Conservation (phyloP, 768 basidiomycete genomes). For the Clitopilus passeckerianus region DNA sequence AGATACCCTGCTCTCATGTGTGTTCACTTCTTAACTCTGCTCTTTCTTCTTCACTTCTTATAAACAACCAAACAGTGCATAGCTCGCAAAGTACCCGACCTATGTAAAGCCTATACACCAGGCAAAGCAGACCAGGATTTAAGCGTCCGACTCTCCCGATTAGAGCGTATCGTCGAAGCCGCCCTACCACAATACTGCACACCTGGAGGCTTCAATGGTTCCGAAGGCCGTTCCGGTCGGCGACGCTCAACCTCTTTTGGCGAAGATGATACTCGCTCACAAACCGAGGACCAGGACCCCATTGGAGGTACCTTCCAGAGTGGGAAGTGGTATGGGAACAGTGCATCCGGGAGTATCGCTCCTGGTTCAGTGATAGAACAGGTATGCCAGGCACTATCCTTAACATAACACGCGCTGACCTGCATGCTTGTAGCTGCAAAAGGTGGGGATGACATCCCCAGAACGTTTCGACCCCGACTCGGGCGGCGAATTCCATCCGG, state of each 20-base stretch:
- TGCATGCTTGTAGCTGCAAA: conserved; percentile 18
- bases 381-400: conserved; percentile 29
- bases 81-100: conserved; percentile 80
- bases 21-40: conserved; percentile 16
- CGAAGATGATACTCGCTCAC: conserved; percentile 70
- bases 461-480: conserved; percentile 7
- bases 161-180: conserved; percentile 78
- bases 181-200: conserved; percentile 73
- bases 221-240: conserved; percentile 23
- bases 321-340: conserved; percentile 83
- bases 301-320: conserved; percentile 75
- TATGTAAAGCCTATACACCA: conserved; percentile 86
- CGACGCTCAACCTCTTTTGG: conserved; percentile 45
- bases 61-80: conserved; percentile 49
- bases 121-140: conserved; percentile 84
- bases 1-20: conserved; percentile 82
- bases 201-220: conserved; percentile 26
- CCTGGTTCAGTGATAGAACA: conserved; percentile 77
- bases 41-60: conserved; percentile 9
- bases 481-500: neutral
- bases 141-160: conserved; percentile 62
- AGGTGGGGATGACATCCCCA: conserved; percentile 13
- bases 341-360: conserved; percentile 79
- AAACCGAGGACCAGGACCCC: conserved; percentile 73
- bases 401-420: neutral